Conservation (phyloP, 169 alveolate genomes). For the Plasmodium knowlesi region DNA sequence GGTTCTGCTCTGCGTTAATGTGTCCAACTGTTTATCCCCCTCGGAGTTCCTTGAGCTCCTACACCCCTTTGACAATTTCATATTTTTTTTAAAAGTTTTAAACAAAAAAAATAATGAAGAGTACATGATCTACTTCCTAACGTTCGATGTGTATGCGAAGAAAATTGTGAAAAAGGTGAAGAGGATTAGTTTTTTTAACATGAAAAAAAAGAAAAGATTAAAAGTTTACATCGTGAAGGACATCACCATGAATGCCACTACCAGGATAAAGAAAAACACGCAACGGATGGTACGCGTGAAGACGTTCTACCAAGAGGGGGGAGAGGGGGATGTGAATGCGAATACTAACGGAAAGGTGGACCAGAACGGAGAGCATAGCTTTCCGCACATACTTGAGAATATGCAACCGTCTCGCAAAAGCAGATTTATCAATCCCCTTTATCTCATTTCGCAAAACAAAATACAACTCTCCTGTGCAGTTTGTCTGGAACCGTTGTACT, state of each 20-base stretch:
- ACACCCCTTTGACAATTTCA: constrained; percentile 54
- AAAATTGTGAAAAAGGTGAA: constrained; percentile 19
- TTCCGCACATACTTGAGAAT: neutral
- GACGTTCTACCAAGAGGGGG: neutral
- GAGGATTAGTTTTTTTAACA: constrained; percentile 19
- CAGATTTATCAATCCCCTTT: constrained; percentile 37
- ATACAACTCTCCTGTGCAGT: constrained; percentile 63
- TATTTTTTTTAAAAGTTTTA: constrained; percentile 65
- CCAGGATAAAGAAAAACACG: constrained; percentile 14
- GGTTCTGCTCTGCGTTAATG: constrained; percentile 45
- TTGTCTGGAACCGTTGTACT: constrained; percentile 56
- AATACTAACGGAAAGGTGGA: neutral
- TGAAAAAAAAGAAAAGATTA: constrained; percentile 52
- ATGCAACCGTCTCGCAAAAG: neutral
- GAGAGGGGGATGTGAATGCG: neutral
- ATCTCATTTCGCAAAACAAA: constrained; percentile 54
- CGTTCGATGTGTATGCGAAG: constrained; percentile 46
- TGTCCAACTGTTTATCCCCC: constrained; percentile 57
- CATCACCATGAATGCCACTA: constrained; percentile 39
- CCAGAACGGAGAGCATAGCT: neutral
- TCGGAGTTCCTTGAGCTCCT: constrained; percentile 50
- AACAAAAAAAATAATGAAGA: constrained; percentile 50
- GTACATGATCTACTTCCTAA: constrained; percentile 61
- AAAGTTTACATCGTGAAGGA: constrained; percentile 53
- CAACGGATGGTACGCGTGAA: constrained; percentile 2